Base-by-base conservation (phyloP, 441 rosid genomes). In the Viola pubescens region DNA sequence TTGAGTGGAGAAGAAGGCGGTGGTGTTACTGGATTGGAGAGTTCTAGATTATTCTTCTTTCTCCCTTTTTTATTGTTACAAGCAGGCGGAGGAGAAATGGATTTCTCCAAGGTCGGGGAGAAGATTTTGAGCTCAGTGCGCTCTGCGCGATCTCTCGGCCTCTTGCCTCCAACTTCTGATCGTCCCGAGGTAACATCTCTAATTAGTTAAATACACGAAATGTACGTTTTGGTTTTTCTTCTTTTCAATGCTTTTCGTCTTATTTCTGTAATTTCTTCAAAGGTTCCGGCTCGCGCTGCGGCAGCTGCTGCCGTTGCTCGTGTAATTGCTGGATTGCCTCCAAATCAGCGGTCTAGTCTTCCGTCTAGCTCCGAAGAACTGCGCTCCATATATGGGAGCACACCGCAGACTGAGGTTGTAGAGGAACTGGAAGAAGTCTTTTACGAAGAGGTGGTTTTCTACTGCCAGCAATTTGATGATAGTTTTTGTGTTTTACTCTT, bases 261-360 rank as follows among this genome's bases (percentile, higher is more conserved):
- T 37, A 34, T 38, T n/a, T 48, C 9, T 48, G 12, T 7, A 10
- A 5, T 38, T 38, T 1, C 43, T 42, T 37, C 60, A 56, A 66
- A 90, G 98, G 92, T 90, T 77, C 98, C 97, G 5, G 89, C 96
- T 51, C 82, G 95, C 75, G 98, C 95, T 48, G 87, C 87, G 0
- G 97, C 97, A 3, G 97, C 98, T 3, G 98, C 96, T 12, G 96
- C 87, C 54, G 97, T 88, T 67, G 97, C 97, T 49, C 88, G 88
- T 69, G 96, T 84, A 58, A 76, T 94, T 62, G 85, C 95, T 5
- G 94, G 85, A 58, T 62, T 90, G 63, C 88, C 89, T 60, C 75
- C 89, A 56, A 86, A 86, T 70, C 91, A 88, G 75, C 81, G 86
- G 37, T 72, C 77, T 57, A 81, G 69, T 75, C 83, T 90, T 41